These are phyloP conservation scores for Irpex sp. DNA, from an alignment of 1,284 basidiomycete genomes.

Conservation along the genomic window DNA sequence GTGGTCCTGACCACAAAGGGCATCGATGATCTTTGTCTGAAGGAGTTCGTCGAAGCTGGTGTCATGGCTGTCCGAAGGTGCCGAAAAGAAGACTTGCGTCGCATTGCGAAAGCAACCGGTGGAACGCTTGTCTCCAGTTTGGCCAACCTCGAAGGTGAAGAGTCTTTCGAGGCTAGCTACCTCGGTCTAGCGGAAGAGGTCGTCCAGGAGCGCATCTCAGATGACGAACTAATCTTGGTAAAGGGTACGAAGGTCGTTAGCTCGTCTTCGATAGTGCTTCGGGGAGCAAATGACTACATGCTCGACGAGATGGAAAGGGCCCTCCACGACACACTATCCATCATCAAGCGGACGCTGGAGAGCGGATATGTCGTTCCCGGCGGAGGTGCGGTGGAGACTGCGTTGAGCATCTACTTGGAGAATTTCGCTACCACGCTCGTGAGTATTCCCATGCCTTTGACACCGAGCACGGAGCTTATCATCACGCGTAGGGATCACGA, in stretches of 20 bases:
- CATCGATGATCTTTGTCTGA: constrained; percentile 97
- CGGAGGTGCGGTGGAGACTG: constrained; percentile 96
- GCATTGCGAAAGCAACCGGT: constrained; percentile 97
- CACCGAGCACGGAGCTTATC: constrained; percentile 10
- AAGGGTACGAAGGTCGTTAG: constrained; percentile 97
- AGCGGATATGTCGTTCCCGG: constrained; percentile 96
- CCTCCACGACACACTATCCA: constrained; percentile 91
- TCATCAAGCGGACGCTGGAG: constrained; percentile 97
- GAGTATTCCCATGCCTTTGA: constrained; percentile 27
- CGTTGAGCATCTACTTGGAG: constrained; percentile 96
- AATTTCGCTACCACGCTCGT: constrained; percentile 98
- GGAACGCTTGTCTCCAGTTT: constrained; percentile 91
- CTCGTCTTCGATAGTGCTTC: constrained; percentile 89
- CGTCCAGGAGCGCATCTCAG: constrained; percentile 95
- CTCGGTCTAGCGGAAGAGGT: constrained; percentile 95
- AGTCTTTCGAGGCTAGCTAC: constrained; percentile 92
- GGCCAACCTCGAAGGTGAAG: constrained; percentile 97
- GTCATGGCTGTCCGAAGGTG: constrained; percentile 98
- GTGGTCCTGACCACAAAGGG: constrained; percentile 98
- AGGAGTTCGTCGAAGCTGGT: constrained; percentile 99
- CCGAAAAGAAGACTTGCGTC: constrained; percentile 94
- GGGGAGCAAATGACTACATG: constrained; percentile 99
- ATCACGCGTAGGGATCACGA: constrained; percentile 73
- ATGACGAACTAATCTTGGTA: constrained; percentile 96
- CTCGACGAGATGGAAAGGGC: constrained; percentile 99